Evolutionary conservation across 2,329 filamentous ascomycete species (phyloP).

Genomic region (Alternaria incomplexa): DNA sequence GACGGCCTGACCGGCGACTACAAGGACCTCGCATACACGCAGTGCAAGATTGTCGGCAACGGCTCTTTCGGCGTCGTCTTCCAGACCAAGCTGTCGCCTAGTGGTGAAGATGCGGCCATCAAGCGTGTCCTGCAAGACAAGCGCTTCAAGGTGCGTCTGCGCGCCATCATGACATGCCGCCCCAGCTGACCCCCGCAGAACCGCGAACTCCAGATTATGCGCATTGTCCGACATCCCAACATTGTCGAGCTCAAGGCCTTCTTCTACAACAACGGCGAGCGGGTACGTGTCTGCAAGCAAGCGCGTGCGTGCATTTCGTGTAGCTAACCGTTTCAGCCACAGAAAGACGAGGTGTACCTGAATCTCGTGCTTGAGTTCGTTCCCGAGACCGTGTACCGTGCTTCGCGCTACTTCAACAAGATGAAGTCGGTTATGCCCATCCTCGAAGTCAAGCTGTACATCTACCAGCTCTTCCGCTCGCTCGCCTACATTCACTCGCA

Average conservation of each 20-base stretch:
- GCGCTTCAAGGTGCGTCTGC: conserved; percentile 85
- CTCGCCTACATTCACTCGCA: conserved; percentile 99
- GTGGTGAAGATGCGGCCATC: conserved; percentile 97
- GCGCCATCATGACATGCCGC: conserved; percentile 17
- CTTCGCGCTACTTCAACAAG: conserved; percentile 99
- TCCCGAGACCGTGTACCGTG: conserved; percentile 96
- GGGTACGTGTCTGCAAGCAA: conserved; percentile 65
- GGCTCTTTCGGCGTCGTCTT: conserved; percentile 99
- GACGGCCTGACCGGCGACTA: conserved; percentile 97
- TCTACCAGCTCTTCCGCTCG: conserved; percentile 98
- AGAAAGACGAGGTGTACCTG: conserved; percentile 94
- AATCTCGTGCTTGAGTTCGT: conserved; percentile 98
- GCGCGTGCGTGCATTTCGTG: conserved; percentile 18
- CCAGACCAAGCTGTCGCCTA: conserved; percentile 98
- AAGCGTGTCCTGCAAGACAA: conserved; percentile 99
- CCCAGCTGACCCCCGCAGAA: conserved; percentile 67
- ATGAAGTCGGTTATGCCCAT: conserved; percentile 99
- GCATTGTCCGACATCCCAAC: conserved; percentile 97
- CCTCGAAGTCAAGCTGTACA: conserved; percentile 98
- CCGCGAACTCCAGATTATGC: conserved; percentile 98
- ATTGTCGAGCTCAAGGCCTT: conserved; percentile 99
- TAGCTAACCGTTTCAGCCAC: conserved; percentile 43
- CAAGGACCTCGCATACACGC: conserved; percentile 95
- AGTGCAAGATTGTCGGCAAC: conserved; percentile 99
- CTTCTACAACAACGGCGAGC: conserved; percentile 98